A percentile compares a stretch with the other conserved stretches of the same genome.
Conservation (phyloP, 2,329 filamentous ascomycete species). For the Cytospora mali region DNA sequence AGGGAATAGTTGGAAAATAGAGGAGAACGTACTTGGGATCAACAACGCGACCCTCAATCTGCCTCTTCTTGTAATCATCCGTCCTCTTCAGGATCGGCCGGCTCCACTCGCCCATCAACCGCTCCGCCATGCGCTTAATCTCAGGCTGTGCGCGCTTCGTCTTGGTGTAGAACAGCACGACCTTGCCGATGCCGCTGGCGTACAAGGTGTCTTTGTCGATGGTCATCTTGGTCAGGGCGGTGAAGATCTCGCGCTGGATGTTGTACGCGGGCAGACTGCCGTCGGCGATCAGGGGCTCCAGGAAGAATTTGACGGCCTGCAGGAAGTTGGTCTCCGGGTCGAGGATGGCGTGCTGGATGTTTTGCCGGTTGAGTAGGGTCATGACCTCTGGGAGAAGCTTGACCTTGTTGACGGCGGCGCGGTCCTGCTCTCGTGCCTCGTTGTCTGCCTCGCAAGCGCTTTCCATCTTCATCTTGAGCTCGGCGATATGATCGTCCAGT, state of each 20-base stretch:
- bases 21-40: constrained; percentile 65
- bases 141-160: constrained; percentile 84
- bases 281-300: constrained; percentile 85
- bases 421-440: constrained; percentile 72
- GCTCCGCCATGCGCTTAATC: constrained; percentile 93
- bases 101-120: constrained; percentile 93
- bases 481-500: constrained; percentile 86
- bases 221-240: constrained; percentile 75
- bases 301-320: constrained; percentile 93
- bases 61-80: constrained; percentile 90
- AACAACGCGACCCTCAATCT: constrained; percentile 64
- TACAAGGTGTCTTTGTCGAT: constrained; percentile 90
- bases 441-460: constrained; percentile 86
- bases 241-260: constrained; percentile 93
- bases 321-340: constrained; percentile 95
- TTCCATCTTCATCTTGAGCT: constrained; percentile 88
- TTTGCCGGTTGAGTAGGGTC: constrained; percentile 85
- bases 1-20: background rate
- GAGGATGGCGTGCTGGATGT: constrained; percentile 79
- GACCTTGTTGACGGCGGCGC: constrained; percentile 89
- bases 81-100: constrained; percentile 90
- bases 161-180: constrained; percentile 95
- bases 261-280: constrained; percentile 94
- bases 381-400: constrained; percentile 92
- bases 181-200: constrained; percentile 92